These are phyloP conservation scores for Leccinum subgranulosum DNA, from an alignment of 768 basidiomycete genomes.

Conservation along the genomic window DNA sequence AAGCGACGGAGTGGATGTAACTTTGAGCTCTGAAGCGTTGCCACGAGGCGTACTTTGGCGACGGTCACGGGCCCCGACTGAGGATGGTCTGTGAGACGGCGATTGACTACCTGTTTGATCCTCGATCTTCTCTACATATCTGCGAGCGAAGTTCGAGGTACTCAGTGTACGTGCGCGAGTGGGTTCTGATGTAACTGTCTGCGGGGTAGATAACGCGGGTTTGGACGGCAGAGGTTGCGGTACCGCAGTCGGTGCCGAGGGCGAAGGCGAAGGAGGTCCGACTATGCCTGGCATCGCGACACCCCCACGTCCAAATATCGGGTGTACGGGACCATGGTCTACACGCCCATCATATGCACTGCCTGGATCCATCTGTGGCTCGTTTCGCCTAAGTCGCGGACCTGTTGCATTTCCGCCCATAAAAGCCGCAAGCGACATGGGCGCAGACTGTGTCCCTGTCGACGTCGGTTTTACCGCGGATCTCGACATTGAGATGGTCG, in stretches of 20 bases:
- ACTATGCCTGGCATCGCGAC: constrained; percentile 76
- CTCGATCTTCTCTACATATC: constrained; percentile 38
- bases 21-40: constrained; percentile 16
- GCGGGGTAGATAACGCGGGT: constrained; percentile 1
- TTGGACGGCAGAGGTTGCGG: constrained; percentile 3
- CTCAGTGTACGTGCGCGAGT: constrained; percentile 32
- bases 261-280: constrained; percentile 10
- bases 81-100: constrained; percentile 25
- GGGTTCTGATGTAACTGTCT: constrained; percentile 9
- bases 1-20: constrained; percentile 9
- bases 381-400: constrained; percentile 68
- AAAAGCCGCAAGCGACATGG: constrained; percentile 75
- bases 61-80: constrained; percentile 41
- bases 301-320: constrained; percentile 71
- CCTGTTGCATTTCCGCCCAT: constrained; percentile 78
- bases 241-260: constrained; percentile 5
- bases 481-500: constrained; percentile 8
- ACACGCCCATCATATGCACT: constrained; percentile 65
- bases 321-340: constrained; percentile 56
- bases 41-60: constrained; percentile 48
- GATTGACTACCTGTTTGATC: constrained; percentile 33
- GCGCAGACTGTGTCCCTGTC: constrained; percentile 33
- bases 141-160: constrained; percentile 33
- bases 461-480: constrained; percentile 11
- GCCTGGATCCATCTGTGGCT: constrained; percentile 53